Percentiles rank a stretch among this genome's conserved stretches.
These are phyloP conservation scores for Sporothrix schenckii DNA, from an alignment of 2,329 filamentous ascomycete genomes.

Conservation along the genomic window DNA sequence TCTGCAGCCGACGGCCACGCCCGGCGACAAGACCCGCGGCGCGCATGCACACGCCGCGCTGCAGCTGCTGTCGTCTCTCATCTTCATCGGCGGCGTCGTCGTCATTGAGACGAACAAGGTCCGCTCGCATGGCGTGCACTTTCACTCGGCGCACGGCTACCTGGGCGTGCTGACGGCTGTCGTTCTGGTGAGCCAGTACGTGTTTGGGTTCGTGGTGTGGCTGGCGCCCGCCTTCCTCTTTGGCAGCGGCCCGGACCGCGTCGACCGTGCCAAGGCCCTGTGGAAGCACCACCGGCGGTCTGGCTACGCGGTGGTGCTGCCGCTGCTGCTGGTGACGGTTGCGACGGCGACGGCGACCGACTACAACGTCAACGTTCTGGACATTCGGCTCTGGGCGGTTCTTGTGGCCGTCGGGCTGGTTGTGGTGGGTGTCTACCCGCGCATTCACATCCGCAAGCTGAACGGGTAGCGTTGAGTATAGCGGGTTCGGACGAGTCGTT, in stretches of 20 bases:
- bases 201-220: slow-evolving; percentile 83
- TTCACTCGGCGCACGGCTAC: slow-evolving; percentile 79
- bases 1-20: slow-evolving; percentile 82
- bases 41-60: slow-evolving; percentile 68
- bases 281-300: slow-evolving; percentile 87
- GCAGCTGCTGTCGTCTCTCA: slow-evolving; percentile 65
- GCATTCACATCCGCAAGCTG: slow-evolving; percentile 82
- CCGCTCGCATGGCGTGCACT: slow-evolving; percentile 66
- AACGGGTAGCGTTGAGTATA: slow-evolving; percentile 47
- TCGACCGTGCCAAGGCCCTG: slow-evolving; percentile 75
- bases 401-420: slow-evolving; percentile 67
- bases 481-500: no score
- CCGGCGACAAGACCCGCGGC: slow-evolving; percentile 68
- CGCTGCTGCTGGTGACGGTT: slow-evolving; percentile 72
- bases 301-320: slow-evolving; percentile 68
- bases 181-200: slow-evolving; percentile 70
- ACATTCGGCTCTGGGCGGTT: slow-evolving; percentile 76
- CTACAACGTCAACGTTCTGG: slow-evolving; percentile 69
- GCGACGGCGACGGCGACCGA: slow-evolving; percentile 74
- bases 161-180: slow-evolving; percentile 78
- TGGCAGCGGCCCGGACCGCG: slow-evolving; percentile 73
- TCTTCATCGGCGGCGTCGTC: slow-evolving; percentile 66
- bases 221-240: slow-evolving; percentile 69
- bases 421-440: slow-evolving; percentile 71
- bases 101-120: slow-evolving; percentile 86